These are phyloP conservation scores for Globisporangium takayamanum DNA, from an alignment of 352 stramenopile genomes.

Conservation along the genomic window DNA sequence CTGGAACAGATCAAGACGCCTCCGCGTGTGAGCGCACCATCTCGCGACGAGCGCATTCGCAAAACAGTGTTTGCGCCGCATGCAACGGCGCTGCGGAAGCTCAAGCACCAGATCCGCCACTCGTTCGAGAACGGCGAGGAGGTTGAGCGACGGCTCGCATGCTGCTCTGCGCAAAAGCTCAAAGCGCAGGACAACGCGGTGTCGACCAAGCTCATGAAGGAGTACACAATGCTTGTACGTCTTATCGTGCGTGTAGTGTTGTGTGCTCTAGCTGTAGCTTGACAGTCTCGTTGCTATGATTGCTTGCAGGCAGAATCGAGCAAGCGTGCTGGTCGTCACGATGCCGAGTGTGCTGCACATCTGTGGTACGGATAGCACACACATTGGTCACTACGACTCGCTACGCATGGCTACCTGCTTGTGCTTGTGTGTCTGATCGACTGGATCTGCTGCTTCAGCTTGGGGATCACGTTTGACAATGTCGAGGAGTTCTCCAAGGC, in stretches of 20 bases:
- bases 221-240: conserved; percentile 64
- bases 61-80: conserved; percentile 70
- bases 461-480: conserved; percentile 86
- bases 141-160: conserved; percentile 38
- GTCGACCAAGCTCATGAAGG: conserved; percentile 72
- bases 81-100: conserved; percentile 41
- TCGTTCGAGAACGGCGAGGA: conserved; percentile 46
- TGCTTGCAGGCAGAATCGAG: conserved; percentile 57
- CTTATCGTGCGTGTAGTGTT: background rate
- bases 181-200: conserved; percentile 56
- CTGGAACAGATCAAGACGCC: conserved; percentile 67
- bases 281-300: background rate
- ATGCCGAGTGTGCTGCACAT: conserved; percentile 80
- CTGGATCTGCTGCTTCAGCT: conserved; percentile 14
- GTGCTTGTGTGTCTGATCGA: no score
- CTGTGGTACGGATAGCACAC: conserved; percentile 40
- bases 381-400: background rate
- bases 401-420: background rate
- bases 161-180: conserved; percentile 55
- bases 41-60: conserved; percentile 61
- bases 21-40: conserved; percentile 31
- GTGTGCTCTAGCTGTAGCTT: background rate
- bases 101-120: conserved; percentile 35
- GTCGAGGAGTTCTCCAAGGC: conserved; percentile 76
- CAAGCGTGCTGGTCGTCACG: conserved; percentile 72